These are phyloP conservation scores for Ochromonadaceae sp. DNA, from an alignment of 352 stramenopile genomes.

Conservation along the genomic window DNA sequence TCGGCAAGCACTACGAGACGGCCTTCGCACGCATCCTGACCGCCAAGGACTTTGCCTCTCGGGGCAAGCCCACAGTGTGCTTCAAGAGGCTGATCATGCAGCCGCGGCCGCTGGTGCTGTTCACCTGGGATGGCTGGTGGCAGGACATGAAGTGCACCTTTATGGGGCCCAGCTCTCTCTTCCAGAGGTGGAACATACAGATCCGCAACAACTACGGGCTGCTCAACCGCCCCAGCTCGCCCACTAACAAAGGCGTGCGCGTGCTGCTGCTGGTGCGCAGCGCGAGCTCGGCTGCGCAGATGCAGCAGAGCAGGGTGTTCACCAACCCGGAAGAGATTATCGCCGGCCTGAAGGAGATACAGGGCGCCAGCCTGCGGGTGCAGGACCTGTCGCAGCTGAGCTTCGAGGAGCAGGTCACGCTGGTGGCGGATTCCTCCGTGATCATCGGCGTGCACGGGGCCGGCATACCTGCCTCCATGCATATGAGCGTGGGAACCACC, in stretches of 20 bases:
- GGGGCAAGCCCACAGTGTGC: neutral
- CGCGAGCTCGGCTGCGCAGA: neutral
- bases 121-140: constrained; percentile 7
- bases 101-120: neutral
- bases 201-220: constrained; percentile 6
- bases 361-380: neutral
- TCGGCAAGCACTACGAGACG: neutral
- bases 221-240: neutral
- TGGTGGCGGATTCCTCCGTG: neutral
- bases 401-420: constrained; percentile 1
- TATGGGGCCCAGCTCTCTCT: neutral
- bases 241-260: neutral
- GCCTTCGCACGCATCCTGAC: neutral
- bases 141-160: constrained; percentile 4
- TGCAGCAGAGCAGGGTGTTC: neutral
- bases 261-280: neutral
- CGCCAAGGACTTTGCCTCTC: neutral
- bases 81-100: constrained; percentile 5
- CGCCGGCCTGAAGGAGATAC: neutral
- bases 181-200: constrained; percentile 1
- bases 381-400: neutral
- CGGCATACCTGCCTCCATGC: neutral
- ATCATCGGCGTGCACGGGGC: neutral
- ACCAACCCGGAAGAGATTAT: neutral
- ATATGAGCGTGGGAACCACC: neutral